Percentiles rank a stretch among this genome's conserved stretches.
phyloP scores from a whole-genome alignment of 2,329 filamentous ascomycete genomes.

The Alternaria brassicicola region DNA sequence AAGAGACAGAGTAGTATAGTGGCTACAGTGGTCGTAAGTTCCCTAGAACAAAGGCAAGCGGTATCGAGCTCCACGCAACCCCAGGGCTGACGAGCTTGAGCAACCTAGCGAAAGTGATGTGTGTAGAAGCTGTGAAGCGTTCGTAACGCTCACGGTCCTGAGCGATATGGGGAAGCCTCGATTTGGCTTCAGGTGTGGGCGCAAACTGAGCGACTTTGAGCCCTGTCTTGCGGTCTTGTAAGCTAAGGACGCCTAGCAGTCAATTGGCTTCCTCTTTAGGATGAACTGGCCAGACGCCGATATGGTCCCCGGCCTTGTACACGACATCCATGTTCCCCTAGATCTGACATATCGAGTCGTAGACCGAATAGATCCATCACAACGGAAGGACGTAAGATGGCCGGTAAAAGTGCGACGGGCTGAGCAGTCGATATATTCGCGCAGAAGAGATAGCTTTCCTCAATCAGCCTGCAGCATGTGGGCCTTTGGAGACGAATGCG shows the following conservation, averaged over 20 bases:
- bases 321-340: constrained; percentile 41
- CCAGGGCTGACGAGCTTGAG: constrained; percentile 36
- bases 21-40: constrained; percentile 35
- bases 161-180: constrained; percentile 38
- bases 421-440: neutral
- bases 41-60: constrained; percentile 43
- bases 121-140: constrained; percentile 35
- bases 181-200: constrained; percentile 41
- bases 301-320: constrained; percentile 54
- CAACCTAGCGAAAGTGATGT: constrained; percentile 50
- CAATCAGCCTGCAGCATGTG: neutral
- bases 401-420: neutral
- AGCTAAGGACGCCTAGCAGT: constrained; percentile 39
- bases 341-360: constrained; percentile 17
- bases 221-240: constrained; percentile 39
- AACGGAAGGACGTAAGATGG: neutral
- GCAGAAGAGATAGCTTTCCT: neutral
- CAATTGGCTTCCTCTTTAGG: constrained; percentile 47
- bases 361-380: constrained; percentile 24
- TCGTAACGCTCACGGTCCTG: constrained; percentile 45
- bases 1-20: constrained; percentile 46
- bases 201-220: constrained; percentile 50
- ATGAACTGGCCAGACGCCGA: constrained; percentile 52
- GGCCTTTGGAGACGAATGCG: neutral
- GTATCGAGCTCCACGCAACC: constrained; percentile 42